phyloP scores from a whole-genome alignment of 169 alveolate species.

The Cryptosporidium viatorum region DNA sequence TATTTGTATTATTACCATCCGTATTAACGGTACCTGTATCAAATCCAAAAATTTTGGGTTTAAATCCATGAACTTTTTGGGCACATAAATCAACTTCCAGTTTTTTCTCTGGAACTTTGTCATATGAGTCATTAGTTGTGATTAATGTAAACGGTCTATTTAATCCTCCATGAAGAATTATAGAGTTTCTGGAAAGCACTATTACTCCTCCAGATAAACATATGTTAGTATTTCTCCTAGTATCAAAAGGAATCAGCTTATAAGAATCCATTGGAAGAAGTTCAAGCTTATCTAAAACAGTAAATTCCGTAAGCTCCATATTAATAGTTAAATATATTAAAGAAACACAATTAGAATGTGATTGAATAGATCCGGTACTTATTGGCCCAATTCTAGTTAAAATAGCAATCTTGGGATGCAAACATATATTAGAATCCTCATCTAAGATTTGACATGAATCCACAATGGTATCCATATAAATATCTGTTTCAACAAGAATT shows the following conservation, averaged over 20 bases:
- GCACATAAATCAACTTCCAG: conserved; percentile 65
- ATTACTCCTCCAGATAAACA: conserved; percentile 59
- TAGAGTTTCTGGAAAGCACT: conserved; percentile 13
- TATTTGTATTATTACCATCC: neutral
- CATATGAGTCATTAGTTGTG: conserved; percentile 31
- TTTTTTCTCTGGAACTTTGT: conserved; percentile 43
- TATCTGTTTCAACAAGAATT: conserved; percentile 27
- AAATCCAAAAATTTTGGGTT: conserved; percentile 29
- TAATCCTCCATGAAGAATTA: conserved; percentile 33
- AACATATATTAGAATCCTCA: conserved; percentile 1
- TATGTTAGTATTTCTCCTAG: neutral
- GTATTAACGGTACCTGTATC: conserved; percentile 1
- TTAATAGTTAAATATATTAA: conserved; percentile 33
- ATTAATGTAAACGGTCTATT: conserved; percentile 45
- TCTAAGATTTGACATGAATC: conserved; percentile 54
- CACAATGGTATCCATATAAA: conserved; percentile 43
- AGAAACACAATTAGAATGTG: conserved; percentile 54
- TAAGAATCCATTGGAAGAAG: conserved; percentile 59
- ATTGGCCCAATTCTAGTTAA: conserved; percentile 54
- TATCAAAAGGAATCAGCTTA: conserved; percentile 37
- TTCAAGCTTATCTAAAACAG: conserved; percentile 49
- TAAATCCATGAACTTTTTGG: conserved; percentile 35
- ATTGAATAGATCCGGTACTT: conserved; percentile 68
- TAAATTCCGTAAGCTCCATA: conserved; percentile 44
- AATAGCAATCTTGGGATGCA: conserved; percentile 53